These are phyloP conservation scores for Dichomitus squalens DNA, from an alignment of 1,284 basidiomycete species.

Conservation along the genomic window DNA sequence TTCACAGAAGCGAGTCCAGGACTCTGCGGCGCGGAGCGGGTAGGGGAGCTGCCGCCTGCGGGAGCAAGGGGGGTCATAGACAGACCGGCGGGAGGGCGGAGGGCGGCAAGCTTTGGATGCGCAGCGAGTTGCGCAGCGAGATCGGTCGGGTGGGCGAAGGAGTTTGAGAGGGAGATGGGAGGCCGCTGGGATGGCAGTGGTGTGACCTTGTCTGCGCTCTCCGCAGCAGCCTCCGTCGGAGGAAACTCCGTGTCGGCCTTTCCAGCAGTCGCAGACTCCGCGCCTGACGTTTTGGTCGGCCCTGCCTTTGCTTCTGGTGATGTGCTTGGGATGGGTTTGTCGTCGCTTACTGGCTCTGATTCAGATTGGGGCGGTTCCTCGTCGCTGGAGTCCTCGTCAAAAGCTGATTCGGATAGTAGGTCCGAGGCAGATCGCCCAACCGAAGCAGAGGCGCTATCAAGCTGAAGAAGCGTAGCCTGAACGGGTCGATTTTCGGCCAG, in stretches of 20 bases:
- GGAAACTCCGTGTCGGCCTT: not conserved
- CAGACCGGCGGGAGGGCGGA: constrained; percentile 40
- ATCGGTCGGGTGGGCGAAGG: constrained; percentile 41
- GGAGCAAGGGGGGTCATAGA: constrained; percentile 34
- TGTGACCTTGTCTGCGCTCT: constrained; percentile 3
- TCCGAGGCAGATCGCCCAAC: constrained; percentile 40
- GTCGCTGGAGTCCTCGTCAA: constrained; percentile 41
- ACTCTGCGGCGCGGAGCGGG: constrained; percentile 13
- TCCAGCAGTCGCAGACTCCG: not conserved
- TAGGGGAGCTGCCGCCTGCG: constrained; percentile 16
- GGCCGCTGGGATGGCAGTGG: constrained; percentile 1
- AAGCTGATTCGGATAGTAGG: constrained; percentile 43
- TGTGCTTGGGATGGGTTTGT: not conserved
- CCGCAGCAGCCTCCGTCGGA: not conserved
- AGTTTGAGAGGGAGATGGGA: constrained; percentile 18
- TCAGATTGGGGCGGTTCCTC: constrained; percentile 33
- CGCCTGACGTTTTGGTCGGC: not conserved
- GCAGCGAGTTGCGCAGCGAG: constrained; percentile 51
- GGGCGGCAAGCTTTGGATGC: constrained; percentile 56
- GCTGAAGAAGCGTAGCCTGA: constrained; percentile 25
- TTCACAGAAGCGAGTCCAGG: constrained; percentile 9
- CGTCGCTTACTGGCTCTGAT: constrained; percentile 39
- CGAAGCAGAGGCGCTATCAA: constrained; percentile 27
- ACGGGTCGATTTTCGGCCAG: constrained; percentile 25
- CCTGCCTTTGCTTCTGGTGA: not conserved